A percentile compares a stretch with the other conserved stretches of the same genome.
These are phyloP conservation scores for Fraxinus dipetala DNA, from an alignment of 305 asterid genomes.

Conservation along the genomic window DNA sequence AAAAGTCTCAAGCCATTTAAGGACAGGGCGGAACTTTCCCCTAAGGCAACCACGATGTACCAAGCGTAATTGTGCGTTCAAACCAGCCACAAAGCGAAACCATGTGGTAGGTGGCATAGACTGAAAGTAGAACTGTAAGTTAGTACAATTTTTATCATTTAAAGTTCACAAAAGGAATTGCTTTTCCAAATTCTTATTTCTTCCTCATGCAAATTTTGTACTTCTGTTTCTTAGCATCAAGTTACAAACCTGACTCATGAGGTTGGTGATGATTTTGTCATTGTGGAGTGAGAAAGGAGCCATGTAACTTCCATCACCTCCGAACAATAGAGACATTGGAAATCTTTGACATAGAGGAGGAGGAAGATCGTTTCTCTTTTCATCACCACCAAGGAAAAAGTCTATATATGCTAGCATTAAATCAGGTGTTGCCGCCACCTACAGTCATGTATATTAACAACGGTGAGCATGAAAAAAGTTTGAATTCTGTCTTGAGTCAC, in stretches of 20 bases:
- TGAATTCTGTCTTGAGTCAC: constrained; percentile 3
- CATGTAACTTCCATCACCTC: constrained; percentile 98
- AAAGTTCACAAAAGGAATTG: background rate
- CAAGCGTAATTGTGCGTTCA: constrained; percentile 93
- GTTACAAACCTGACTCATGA: constrained; percentile 90
- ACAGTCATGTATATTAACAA: constrained; percentile 23
- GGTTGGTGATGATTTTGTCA: constrained; percentile 83
- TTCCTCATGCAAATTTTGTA: constrained; percentile 1
- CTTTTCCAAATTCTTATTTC: constrained; percentile 10
- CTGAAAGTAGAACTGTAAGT: constrained; percentile 44
- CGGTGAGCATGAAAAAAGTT: constrained; percentile 18
- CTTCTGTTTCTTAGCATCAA: constrained; percentile 7
- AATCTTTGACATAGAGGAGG: constrained; percentile 80
- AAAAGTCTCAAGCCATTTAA: constrained; percentile 74
- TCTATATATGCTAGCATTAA: constrained; percentile 89
- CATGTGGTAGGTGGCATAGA: constrained; percentile 88
- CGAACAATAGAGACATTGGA: constrained; percentile 82
- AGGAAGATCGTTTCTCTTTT: constrained; percentile 89
- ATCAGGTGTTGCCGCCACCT: constrained; percentile 99
- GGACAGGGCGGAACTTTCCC: constrained; percentile 61
- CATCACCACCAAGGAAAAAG: constrained; percentile 98
- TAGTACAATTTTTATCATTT: constrained; percentile 11
- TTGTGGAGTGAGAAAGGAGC: constrained; percentile 84
- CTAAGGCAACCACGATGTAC: constrained; percentile 81
- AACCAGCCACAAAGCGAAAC: constrained; percentile 97